Evolutionary conservation across 2,329 filamentous ascomycete genomes (phyloP).

Genomic region (Aspergillus brunneoviolaceus): DNA sequence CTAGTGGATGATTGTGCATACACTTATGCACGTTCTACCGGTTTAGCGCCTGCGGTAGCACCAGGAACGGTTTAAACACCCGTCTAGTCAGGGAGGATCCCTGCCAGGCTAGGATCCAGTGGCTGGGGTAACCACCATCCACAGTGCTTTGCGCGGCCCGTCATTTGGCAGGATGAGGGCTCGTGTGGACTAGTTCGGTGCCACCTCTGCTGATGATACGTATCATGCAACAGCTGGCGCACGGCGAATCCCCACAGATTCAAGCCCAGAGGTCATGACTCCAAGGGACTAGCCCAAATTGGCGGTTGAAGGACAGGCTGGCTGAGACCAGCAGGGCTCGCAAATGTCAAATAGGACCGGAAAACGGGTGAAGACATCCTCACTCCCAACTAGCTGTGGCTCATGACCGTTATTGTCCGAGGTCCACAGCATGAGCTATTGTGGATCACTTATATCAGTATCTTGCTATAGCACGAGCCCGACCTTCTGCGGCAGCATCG

Average conservation of each 20-base stretch:
- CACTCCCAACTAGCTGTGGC: not conserved
- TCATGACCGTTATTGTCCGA: not conserved
- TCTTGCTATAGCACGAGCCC: not conserved
- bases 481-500: not conserved
- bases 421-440: not conserved
- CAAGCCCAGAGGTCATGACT: not conserved
- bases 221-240: slow-evolving; percentile 4
- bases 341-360: not conserved
- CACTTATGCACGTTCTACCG: slow-evolving; percentile 3
- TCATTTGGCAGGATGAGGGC: not conserved
- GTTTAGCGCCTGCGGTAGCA: slow-evolving; percentile 2
- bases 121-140: not conserved
- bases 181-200: not conserved
- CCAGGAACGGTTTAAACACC: slow-evolving; percentile 10
- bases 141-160: not conserved
- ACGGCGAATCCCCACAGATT: not conserved
- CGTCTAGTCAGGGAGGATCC: not conserved
- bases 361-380: not conserved
- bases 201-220: not conserved
- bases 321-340: not conserved
- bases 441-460: not conserved
- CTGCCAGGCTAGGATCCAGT: not conserved
- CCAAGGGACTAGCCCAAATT: not conserved
- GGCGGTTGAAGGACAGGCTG: not conserved
- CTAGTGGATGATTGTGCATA: not conserved